phyloP scores from a whole-genome alignment of 2,329 filamentous ascomycete species.

The Alternaria burnsii region DNA sequence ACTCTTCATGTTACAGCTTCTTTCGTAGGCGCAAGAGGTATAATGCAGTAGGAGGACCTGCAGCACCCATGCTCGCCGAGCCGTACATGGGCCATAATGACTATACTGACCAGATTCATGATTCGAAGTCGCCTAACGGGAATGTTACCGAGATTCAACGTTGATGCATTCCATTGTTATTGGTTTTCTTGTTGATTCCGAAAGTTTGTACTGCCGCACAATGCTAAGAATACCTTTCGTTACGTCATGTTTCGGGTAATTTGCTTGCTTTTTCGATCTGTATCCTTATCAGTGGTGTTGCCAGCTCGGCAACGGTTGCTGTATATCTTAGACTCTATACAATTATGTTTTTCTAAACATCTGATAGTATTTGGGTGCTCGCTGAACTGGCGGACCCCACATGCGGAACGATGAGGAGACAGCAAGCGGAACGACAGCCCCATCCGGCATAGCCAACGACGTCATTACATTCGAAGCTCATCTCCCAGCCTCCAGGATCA shows the following conservation, averaged over 20 bases:
- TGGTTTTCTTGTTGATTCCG: background rate
- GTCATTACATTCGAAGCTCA: slow-evolving; percentile 3
- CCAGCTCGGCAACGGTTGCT: background rate
- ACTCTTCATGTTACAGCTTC: background rate
- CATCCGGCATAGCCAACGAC: slow-evolving; percentile 5
- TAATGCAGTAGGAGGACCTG: background rate
- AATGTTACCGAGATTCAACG: background rate
- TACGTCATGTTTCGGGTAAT: background rate
- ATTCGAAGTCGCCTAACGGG: background rate
- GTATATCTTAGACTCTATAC: background rate
- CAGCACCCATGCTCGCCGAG: background rate
- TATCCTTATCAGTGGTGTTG: background rate
- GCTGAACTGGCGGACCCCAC: background rate
- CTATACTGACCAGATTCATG: background rate
- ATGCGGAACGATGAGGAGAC: slow-evolving; percentile 7
- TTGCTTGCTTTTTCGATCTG: background rate
- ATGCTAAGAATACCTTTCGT: background rate
- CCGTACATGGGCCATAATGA: background rate
- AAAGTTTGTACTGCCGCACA: background rate
- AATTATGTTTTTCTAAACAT: background rate
- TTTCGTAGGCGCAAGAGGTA: slow-evolving; percentile 2
- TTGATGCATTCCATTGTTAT: background rate
- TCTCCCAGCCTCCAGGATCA: background rate
- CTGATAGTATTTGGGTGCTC: background rate
- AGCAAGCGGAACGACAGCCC: slow-evolving; percentile 8